Conservation (phyloP, 306 rosid genomes). For the Vigna radiata region DNA sequence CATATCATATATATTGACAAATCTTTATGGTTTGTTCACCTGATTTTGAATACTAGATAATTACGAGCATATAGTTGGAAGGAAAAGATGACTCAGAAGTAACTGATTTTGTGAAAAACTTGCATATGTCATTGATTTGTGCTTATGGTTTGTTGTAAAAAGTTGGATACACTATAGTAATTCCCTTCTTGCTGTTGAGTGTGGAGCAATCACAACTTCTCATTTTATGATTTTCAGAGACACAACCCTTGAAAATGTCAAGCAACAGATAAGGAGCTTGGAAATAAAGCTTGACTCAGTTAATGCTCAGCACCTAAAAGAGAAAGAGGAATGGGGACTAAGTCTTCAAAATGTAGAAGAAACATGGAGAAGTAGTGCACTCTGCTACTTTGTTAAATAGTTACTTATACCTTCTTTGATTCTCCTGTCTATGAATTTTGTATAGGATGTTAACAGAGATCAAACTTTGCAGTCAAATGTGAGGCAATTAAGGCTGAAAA, state of each 20-base stretch:
- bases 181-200: constrained; percentile 37
- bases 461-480: constrained; percentile 71
- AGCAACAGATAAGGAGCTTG: constrained; percentile 73
- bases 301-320: constrained; percentile 68
- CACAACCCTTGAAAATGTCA: constrained; percentile 59
- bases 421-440: constrained; percentile 32
- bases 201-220: constrained; percentile 42
- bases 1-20: constrained; percentile 40
- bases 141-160: constrained; percentile 32
- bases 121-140: constrained; percentile 35
- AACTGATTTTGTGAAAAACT: constrained; percentile 21
- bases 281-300: constrained; percentile 76
- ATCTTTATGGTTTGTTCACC: constrained; percentile 28
- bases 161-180: constrained; percentile 18
- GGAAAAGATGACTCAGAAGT: constrained; percentile 27
- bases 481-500: constrained; percentile 82
- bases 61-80: constrained; percentile 35
- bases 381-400: constrained; percentile 43
- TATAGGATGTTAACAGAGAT: constrained; percentile 39
- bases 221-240: constrained; percentile 68
- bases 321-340: constrained; percentile 90
- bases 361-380: constrained; percentile 82
- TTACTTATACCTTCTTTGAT: constrained; percentile 38
- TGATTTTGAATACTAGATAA: constrained; percentile 27
- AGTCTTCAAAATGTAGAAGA: constrained; percentile 90